Evolutionary conservation across 805 yeast species (phyloP).

Genomic region (Teunomyces funiuensis): DNA sequence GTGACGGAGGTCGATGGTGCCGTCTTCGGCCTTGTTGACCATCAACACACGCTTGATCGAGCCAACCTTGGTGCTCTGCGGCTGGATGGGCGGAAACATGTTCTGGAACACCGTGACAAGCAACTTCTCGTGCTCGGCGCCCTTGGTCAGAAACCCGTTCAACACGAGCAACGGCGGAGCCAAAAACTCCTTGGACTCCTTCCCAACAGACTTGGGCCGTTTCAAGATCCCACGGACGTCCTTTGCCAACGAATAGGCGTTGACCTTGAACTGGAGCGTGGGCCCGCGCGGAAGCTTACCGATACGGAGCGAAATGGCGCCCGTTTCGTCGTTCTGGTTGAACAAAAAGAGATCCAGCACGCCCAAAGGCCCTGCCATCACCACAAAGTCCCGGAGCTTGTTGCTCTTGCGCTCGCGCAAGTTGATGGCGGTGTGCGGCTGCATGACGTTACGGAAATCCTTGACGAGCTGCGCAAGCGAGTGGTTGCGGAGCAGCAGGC

Average conservation of each 20-base stretch:
- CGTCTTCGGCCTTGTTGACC: constrained; percentile 73
- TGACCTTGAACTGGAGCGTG: constrained; percentile 77
- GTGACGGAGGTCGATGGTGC: constrained; percentile 81
- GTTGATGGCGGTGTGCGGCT: constrained; percentile 92
- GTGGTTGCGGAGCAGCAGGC: constrained; percentile 73
- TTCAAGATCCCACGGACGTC: constrained; percentile 72
- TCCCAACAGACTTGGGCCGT: constrained; percentile 75
- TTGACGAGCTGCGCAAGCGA: constrained; percentile 79
- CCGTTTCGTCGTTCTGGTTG: constrained; percentile 74
- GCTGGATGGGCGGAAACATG: constrained; percentile 93
- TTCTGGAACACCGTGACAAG: constrained; percentile 89
- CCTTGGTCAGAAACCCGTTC: constrained; percentile 82
- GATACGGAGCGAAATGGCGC: constrained; percentile 77
- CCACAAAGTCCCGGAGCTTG: constrained; percentile 87
- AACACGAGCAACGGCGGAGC: constrained; percentile 89
- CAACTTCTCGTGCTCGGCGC: constrained; percentile 71
- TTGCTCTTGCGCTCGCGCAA: constrained; percentile 84
- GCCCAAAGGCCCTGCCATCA: constrained; percentile 97
- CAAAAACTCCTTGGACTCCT: constrained; percentile 59
- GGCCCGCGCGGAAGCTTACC: constrained; percentile 95
- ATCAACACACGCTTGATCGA: constrained; percentile 82
- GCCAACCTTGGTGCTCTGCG: constrained; percentile 70
- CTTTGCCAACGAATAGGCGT: constrained; percentile 74
- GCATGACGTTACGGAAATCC: constrained; percentile 89
- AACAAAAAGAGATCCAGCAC: constrained; percentile 86